Base-by-base conservation (phyloP, 495 filamentous ascomycete species). In the Lepraria neglecta region DNA sequence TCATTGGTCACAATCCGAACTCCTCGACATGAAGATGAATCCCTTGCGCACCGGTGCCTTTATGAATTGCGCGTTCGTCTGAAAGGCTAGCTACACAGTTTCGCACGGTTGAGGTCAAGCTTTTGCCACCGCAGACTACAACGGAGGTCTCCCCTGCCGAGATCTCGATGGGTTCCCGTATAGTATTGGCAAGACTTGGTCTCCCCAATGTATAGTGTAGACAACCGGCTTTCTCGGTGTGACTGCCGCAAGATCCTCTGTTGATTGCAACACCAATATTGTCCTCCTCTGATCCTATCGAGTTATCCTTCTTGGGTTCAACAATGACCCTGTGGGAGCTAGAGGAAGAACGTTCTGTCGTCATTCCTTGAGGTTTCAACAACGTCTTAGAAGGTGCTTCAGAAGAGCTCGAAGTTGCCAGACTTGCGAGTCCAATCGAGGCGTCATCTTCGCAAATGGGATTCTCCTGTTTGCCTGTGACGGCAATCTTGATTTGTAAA, bases 41-140 rank as follows among this genome's bases (percentile, higher is more conserved):
- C 0, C 91, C 91, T 69, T 94, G 89, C 12, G 91, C 91, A 10
- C 91, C 91, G 0, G 88, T 94, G 10, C 91, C 91, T 68, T 96
- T 96, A 65, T 95, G 90, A 42, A 95, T 87, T 0, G 88, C 91
- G 56, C 92, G 75, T 72, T 96, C 92, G 73, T 96, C 88, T 63
- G 87, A 88, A 51, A 96, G 67, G 17, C 73, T 78, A 0, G 86
- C 88, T 1, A 89, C 87, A 54, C 77, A 84, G 33, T 81, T 83
- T 44, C 90, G 77, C 3, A 88, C 82, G 58, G 81, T 78, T 33
- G 84, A 78, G 4, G 84, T 82, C 58, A 96, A 66, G 0, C 84
- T 84, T 28, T 73, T 73, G 6, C 88, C 88, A 38, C 91, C 91
- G 65, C 91, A 95, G 1, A 89, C 89, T 0, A 89, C 87, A 0